phyloP scores from a whole-genome alignment of 495 filamentous ascomycete species.

The Daldinia decipiens region DNA sequence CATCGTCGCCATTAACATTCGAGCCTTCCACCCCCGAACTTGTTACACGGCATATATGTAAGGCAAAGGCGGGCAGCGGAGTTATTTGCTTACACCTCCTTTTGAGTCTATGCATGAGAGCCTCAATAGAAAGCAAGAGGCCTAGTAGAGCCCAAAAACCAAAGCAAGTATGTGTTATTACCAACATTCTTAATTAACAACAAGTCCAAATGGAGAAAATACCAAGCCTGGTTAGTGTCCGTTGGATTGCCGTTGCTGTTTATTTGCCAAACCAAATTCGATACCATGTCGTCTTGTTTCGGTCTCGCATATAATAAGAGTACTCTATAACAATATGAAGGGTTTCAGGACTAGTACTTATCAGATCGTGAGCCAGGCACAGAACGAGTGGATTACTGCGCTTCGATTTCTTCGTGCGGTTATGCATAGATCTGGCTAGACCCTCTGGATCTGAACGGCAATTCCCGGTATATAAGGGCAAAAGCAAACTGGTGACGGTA shows the following conservation, averaged over 20 bases:
- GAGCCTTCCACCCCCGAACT: neutral
- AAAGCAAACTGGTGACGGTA: conserved; percentile 4
- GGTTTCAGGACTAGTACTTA: conserved; percentile 4
- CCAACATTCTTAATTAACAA: neutral
- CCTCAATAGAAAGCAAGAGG: conserved; percentile 10
- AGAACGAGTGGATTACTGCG: conserved; percentile 14
- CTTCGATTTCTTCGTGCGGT: conserved; percentile 1
- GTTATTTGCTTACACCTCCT: conserved; percentile 14
- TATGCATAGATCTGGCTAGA: conserved; percentile 33
- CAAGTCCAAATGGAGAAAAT: neutral
- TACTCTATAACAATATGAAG: conserved; percentile 6
- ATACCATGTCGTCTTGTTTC: conserved; percentile 9
- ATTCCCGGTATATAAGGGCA: conserved; percentile 15
- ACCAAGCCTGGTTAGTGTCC: neutral
- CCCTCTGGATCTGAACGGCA: conserved; percentile 1
- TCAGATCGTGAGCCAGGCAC: conserved; percentile 9
- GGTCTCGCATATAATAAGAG: conserved; percentile 2
- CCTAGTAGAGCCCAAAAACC: neutral
- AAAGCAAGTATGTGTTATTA: conserved; percentile 4
- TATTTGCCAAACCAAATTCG: neutral
- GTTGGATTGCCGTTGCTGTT: neutral
- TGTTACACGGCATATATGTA: conserved; percentile 30
- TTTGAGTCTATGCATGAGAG: conserved; percentile 9
- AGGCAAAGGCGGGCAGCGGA: conserved; percentile 20
- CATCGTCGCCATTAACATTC: conserved; percentile 15